These are phyloP conservation scores for Choanephora cucurbitarum DNA, from an alignment of 371 early-diverging fungal genomes.

Conservation along the genomic window DNA sequence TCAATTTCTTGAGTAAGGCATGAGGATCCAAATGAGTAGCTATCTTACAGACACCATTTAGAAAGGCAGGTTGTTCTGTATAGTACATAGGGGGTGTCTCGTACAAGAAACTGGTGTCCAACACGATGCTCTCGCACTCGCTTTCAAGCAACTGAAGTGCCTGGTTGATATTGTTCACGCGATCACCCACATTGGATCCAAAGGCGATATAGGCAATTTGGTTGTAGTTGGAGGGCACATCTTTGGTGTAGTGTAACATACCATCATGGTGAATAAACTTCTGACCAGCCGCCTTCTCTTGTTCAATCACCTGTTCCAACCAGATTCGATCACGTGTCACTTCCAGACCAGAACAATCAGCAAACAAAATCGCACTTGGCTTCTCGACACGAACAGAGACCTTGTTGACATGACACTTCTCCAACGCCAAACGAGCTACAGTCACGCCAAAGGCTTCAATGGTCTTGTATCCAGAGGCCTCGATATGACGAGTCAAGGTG, in stretches of 20 bases:
- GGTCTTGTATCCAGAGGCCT: conserved; percentile 79
- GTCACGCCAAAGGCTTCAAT: conserved; percentile 82
- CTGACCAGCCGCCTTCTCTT: conserved; percentile 33
- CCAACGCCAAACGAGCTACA: conserved; percentile 70
- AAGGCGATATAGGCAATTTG: conserved; percentile 76
- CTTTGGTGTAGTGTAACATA: conserved; percentile 18
- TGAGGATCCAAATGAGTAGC: conserved; percentile 77
- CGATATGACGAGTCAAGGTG: conserved; percentile 67
- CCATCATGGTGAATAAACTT: conserved; percentile 33
- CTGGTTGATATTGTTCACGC: conserved; percentile 72
- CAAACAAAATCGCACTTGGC: conserved; percentile 90
- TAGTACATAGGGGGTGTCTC: conserved; percentile 97
- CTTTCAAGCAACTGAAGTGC: conserved; percentile 70
- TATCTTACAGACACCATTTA: conserved; percentile 90
- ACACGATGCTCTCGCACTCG: conserved; percentile 54
- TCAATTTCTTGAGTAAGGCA: conserved; percentile 75
- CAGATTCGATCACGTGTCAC: conserved; percentile 76
- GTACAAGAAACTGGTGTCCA: conserved; percentile 96
- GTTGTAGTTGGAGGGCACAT: conserved; percentile 39
- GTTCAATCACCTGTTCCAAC: conserved; percentile 41
- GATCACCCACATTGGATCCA: conserved; percentile 93
- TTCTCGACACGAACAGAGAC: conserved; percentile 90
- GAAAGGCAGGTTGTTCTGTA: conserved; percentile 87
- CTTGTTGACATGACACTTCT: conserved; percentile 81
- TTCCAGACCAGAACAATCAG: conserved; percentile 89